Evolutionary conservation across 768 basidiomycete species (phyloP).

Genomic region (Tylopilus plumbeoviolaceoides): DNA sequence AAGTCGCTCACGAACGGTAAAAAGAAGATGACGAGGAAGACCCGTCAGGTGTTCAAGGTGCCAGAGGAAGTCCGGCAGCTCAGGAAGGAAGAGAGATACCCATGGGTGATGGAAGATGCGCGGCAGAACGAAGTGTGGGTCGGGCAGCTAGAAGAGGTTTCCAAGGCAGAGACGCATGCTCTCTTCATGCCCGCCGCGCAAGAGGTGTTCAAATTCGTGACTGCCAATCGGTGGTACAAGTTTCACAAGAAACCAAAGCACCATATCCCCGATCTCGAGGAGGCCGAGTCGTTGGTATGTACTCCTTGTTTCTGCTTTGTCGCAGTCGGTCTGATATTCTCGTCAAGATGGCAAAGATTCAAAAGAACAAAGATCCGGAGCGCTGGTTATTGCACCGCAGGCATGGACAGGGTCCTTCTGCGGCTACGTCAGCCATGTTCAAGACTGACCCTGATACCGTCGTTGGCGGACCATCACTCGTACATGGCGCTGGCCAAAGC

Average conservation of each 20-base stretch:
- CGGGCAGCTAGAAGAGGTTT: conserved; percentile 75
- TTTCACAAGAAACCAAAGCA: conserved; percentile 84
- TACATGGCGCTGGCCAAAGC: conserved; percentile 49
- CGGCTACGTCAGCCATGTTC: conserved; percentile 63
- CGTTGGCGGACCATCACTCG: conserved; percentile 42
- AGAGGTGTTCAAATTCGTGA: conserved; percentile 83
- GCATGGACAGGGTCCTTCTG: conserved; percentile 55
- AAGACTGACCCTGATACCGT: conserved; percentile 56
- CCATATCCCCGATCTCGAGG: conserved; percentile 61
- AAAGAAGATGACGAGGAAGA: conserved; percentile 82
- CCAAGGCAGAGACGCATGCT: conserved; percentile 66
- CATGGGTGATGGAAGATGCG: conserved; percentile 89
- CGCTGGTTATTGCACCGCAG: conserved; percentile 64
- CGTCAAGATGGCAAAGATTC: conserved; percentile 37
- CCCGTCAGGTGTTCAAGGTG: conserved; percentile 74
- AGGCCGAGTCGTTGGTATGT: conserved; percentile 64
- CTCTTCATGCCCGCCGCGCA: conserved; percentile 83
- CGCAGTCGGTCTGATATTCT: neutral
- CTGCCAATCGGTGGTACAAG: conserved; percentile 88
- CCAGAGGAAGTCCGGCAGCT: conserved; percentile 75
- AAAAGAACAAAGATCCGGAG: conserved; percentile 73
- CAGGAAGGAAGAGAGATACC: conserved; percentile 81
- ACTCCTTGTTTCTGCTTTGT: neutral
- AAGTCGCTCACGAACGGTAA: conserved; percentile 46
- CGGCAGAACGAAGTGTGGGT: conserved; percentile 71